Evolutionary conservation across 163 green algal genomes (phyloP).

Genomic region (Scenedesmus sp.): DNA sequence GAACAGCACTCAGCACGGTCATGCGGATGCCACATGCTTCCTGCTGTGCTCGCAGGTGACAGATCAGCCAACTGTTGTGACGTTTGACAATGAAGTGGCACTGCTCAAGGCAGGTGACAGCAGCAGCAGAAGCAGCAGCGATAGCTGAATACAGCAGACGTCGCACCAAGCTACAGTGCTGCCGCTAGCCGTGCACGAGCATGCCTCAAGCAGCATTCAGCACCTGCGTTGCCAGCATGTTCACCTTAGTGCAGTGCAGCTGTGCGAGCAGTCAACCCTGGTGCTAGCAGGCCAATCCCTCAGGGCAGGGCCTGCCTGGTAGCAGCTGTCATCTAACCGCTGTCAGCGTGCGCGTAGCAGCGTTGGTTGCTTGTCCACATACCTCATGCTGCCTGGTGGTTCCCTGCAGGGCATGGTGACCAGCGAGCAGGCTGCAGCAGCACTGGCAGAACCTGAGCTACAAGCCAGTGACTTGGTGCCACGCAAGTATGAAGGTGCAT

Average conservation of each 20-base stretch:
- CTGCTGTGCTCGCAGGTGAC: not conserved
- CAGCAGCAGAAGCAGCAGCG: not conserved
- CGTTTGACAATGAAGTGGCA: not conserved
- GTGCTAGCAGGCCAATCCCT: not conserved
- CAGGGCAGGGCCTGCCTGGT: not conserved
- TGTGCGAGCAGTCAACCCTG: not conserved
- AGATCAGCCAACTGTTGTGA: not conserved
- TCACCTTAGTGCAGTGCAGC: slow-evolving; percentile 9
- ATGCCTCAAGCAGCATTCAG: not conserved
- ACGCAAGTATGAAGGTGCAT: slow-evolving; percentile 81
- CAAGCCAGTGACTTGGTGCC: slow-evolving; percentile 78
- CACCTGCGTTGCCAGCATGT: not conserved
- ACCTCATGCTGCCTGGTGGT: not conserved
- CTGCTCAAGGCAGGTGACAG: slow-evolving; percentile 16
- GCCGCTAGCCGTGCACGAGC: not conserved
- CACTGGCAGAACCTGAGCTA: slow-evolving; percentile 58
- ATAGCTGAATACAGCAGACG: not conserved
- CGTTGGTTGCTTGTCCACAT: not conserved
- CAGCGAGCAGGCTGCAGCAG: slow-evolving; percentile 56
- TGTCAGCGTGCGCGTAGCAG: not conserved
- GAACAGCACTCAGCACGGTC: no score
- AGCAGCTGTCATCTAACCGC: not conserved
- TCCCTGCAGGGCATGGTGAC: slow-evolving; percentile 43
- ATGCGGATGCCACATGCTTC: not conserved
- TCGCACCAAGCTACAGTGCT: not conserved